Evolutionary conservation across 2,329 filamentous ascomycete genomes (phyloP), one percentile per base, ranked within the genome.

Genomic region (Diaporthe aspalathi): DNA sequence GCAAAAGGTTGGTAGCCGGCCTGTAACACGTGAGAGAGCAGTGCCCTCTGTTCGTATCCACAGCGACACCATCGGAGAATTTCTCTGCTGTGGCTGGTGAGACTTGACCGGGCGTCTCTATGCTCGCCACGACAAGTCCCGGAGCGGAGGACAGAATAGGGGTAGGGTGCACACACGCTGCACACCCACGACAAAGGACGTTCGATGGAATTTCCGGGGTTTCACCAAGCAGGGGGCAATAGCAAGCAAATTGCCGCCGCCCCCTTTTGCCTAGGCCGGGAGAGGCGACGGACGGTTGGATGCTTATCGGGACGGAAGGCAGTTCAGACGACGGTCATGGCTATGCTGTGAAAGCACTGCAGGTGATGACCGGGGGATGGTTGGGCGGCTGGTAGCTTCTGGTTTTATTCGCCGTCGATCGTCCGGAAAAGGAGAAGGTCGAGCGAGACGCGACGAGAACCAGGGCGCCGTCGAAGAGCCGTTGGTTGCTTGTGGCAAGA

Each of bases 361-460:
- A 53, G 14, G n/a, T 32, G n/a, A 24, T 24, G 22, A 14, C 2
- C 9, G 14, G 43, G 20, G 17, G 17, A n/a, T 20, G 20, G 35
- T 35, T 63, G 43, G 32, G 43, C 29, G 7, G 27, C 20, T 65
- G 43, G 6, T 50, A 17, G 60, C 45, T 35, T 63, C 12, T 35
- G 7, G 57, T 7, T 63, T 35, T 24, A 17, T 49, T 49, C 43
- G 27, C 29, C 7, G 45, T 38, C 60, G 29, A 65, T 38, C 60
- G 45, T 65, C 45, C 29, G 60, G 60, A 65, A 65, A 50, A 50
- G 60, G 60, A 38, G 60, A 35, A 20, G 45, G 60, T 24, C 27
- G 60, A 50, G 60, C 60, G 60, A 63, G 60, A 49, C 60, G 60
- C 60, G 60, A 63, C 60, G 60, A 63, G 43, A 49, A n/a, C n/a